A percentile compares a stretch with the other conserved stretches of the same genome.
Evolutionary conservation across 2,329 filamentous ascomycete genomes (phyloP).

Genomic region (Xylaria sp.): DNA sequence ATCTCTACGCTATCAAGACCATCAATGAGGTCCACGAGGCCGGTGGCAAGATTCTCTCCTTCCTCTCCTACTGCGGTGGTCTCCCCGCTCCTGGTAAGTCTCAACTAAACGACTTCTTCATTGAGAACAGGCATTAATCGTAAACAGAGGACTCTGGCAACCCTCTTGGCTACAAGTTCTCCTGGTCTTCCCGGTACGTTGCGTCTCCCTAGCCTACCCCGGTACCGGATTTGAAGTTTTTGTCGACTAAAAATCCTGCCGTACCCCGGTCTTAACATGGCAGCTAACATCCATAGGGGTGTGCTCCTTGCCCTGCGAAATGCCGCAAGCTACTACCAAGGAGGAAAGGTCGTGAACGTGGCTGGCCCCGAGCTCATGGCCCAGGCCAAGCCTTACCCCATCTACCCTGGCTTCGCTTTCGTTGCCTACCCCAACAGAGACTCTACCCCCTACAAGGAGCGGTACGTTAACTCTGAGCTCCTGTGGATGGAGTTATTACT

Average conservation of each 20-base stretch:
- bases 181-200: constrained; percentile 39
- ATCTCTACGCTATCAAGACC: constrained; percentile 67
- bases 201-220: not conserved
- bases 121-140: not conserved
- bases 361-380: constrained; percentile 66
- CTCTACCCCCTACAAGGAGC: constrained; percentile 78
- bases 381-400: constrained; percentile 81
- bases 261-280: constrained; percentile 56
- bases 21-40: constrained; percentile 84
- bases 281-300: constrained; percentile 49
- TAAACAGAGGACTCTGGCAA: constrained; percentile 17
- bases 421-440: constrained; percentile 94
- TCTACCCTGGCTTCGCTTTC: constrained; percentile 76
- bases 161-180: constrained; percentile 76
- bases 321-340: constrained; percentile 74
- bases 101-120: not conserved
- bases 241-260: not conserved
- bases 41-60: constrained; percentile 78
- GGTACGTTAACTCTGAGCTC: constrained; percentile 29
- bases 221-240: not conserved
- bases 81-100: constrained; percentile 19
- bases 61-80: constrained; percentile 67
- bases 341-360: constrained; percentile 68
- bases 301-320: constrained; percentile 84
- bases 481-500: not conserved